These are phyloP conservation scores for Aspergillus diversus DNA, from an alignment of 495 filamentous ascomycete species.

Conservation along the genomic window DNA sequence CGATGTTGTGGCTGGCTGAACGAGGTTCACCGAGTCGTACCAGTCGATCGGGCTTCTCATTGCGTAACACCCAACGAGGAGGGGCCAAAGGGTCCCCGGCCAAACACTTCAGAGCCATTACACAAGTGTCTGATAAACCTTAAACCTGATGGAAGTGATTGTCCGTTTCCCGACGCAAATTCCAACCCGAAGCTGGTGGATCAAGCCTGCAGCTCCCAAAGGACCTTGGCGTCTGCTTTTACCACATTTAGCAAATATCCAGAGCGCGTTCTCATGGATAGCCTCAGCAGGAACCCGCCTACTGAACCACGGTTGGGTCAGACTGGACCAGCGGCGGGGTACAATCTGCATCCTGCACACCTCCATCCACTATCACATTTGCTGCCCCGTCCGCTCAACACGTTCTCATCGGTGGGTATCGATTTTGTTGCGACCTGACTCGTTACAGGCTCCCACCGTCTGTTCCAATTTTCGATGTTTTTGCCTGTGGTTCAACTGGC, in stretches of 20 bases:
- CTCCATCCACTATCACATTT: conserved; percentile 2
- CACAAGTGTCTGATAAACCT: not conserved
- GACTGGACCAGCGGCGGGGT: not conserved
- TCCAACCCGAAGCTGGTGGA: not conserved
- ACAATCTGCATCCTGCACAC: conserved; percentile 6
- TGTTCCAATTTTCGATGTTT: not conserved
- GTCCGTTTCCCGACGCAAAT: conserved; percentile 1
- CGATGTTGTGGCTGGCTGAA: conserved; percentile 10
- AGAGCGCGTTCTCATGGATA: not conserved
- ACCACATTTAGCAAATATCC: not conserved
- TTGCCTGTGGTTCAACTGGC: not conserved
- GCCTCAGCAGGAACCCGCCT: conserved; percentile 4
- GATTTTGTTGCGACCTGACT: not conserved
- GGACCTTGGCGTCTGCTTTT: not conserved
- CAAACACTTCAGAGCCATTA: not conserved
- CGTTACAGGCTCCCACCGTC: not conserved
- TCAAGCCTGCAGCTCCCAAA: not conserved
- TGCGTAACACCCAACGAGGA: not conserved
- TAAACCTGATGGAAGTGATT: not conserved
- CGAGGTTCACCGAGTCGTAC: conserved; percentile 10
- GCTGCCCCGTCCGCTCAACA: conserved; percentile 1
- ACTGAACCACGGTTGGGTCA: not conserved
- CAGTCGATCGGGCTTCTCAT: not conserved
- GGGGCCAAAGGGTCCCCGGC: not conserved
- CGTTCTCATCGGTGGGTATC: conserved; percentile 4